Evolutionary conservation across 495 filamentous ascomycete genomes (phyloP), one percentile per base, ranked within the genome.

Genomic region (Lasiosphaeris hirsuta): DNA sequence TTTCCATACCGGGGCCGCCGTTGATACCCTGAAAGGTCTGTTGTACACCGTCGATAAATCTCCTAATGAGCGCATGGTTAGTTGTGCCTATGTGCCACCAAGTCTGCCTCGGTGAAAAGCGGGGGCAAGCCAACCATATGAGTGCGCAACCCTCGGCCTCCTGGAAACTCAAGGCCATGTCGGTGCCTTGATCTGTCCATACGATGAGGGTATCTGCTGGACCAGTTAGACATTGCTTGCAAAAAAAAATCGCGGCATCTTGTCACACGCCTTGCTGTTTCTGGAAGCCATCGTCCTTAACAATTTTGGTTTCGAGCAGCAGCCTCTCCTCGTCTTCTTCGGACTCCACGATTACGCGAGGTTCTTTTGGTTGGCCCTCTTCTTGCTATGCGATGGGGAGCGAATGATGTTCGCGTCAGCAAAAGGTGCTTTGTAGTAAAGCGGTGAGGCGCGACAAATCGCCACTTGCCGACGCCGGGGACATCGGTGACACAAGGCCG

Each of bases 91-190:
- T 17, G 3, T 23, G 44, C 11, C 7, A 18, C 11, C 19, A 43
- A 4, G 17, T 42, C 58, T 75, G 63, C 23, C 71, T 30, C 23
- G 23, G 23, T 30, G 2, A 30, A 30, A 30, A 30, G 23, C 23
- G 37, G 58, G 43, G 18, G 18, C 10, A 36, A 8, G 70, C 69
- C 40, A 59, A 95, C 94, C 94, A 98, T 71, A 97, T 96, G 18
- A 86, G 78, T 10, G 86, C 85, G 71, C 94, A 98, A 13, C 95
- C 94, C 56, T 97, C 94, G 3, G 94, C 88, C 72, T 97, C 95
- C 73, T 98, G 94, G 71, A 98, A 98, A 71, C 93, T 97, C 53
- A 98, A 81, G 35, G 94, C 94, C 94, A 98, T 97, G 68, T 98
- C 94, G 56, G 89, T 86, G 30, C 88, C 88, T 75, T 84, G 89